A percentile compares a stretch with the other conserved stretches of the same genome.
These are phyloP conservation scores for Hypericum androsaemum DNA, from an alignment of 345 rosid species.

Conservation along the genomic window DNA sequence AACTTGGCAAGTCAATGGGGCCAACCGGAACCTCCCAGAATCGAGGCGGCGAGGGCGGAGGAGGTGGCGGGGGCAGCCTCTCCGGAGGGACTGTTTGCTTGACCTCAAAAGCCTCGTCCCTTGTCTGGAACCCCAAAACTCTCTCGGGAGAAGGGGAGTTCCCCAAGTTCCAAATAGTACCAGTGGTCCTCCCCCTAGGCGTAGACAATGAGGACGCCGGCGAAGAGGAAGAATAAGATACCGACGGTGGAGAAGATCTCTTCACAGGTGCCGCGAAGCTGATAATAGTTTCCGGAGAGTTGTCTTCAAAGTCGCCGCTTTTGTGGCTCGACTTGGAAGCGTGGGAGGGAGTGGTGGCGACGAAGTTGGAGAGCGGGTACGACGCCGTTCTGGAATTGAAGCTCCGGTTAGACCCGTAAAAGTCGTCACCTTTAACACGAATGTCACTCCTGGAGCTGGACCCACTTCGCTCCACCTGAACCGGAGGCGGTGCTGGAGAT, in stretches of 20 bases:
- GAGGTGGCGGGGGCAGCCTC: conserved; percentile 72
- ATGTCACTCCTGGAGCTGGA: conserved; percentile 42
- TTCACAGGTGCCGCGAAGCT: conserved; percentile 18
- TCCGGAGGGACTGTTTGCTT: conserved; percentile 19
- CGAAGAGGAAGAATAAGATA: conserved; percentile 18
- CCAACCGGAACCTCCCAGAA: conserved; percentile 42
- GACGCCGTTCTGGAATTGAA: conserved; percentile 62
- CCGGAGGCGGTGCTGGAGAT: background rate
- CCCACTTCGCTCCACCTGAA: conserved; percentile 21
- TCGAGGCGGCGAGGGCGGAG: conserved; percentile 51
- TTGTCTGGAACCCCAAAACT: conserved; percentile 14
- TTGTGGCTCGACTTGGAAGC: conserved; percentile 25
- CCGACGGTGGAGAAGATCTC: conserved; percentile 7
- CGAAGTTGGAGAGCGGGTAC: conserved; percentile 41
- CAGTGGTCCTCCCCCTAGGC: no score
- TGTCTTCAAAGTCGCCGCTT: conserved; percentile 24
- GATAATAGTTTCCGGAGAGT: conserved; percentile 31
- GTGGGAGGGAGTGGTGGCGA: conserved; percentile 33
- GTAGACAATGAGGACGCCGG: no score
- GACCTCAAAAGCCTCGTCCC: conserved; percentile 10
- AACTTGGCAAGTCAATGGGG: conserved; percentile 5
- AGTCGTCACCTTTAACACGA: conserved; percentile 26
- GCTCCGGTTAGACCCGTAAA: conserved; percentile 30
- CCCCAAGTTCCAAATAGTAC: no score
- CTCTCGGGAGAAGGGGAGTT: conserved; percentile 9